phyloP scores from a whole-genome alignment of 1,139 yeast genomes.

The Wickerhamomyces sp. region DNA sequence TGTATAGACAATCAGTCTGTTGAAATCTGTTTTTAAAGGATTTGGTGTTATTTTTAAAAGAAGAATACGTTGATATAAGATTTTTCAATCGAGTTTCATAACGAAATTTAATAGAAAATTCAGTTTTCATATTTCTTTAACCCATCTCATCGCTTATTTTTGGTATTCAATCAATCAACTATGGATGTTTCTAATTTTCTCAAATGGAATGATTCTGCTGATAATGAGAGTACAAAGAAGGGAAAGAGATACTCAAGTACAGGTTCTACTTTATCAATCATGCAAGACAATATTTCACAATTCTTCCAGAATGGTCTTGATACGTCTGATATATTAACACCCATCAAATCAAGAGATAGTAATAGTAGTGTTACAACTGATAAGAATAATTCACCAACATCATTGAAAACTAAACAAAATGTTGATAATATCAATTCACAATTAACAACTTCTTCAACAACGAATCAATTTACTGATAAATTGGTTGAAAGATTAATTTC shows the following conservation, averaged over 20 bases:
- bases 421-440: neutral
- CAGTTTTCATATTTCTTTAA: too few relatives aligned
- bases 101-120: too few relatives aligned
- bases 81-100: too few relatives aligned
- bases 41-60: too few relatives aligned
- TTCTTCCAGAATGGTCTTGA: neutral
- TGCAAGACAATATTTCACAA: constrained; percentile 13
- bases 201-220: constrained; percentile 7
- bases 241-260: neutral
- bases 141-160: neutral
- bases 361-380: neutral
- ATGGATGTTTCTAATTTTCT: constrained; percentile 15
- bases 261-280: constrained; percentile 8
- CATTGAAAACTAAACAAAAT: neutral
- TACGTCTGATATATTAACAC: neutral
- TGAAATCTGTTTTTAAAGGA: neutral
- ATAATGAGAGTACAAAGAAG: neutral
- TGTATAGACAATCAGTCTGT: neutral
- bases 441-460: neutral
- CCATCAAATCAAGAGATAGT: neutral
- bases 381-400: neutral
- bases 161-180: too few relatives aligned
- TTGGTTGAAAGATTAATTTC: constrained; percentile 63
- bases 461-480: constrained; percentile 47
- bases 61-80: too few relatives aligned